These are phyloP conservation scores for Epichloe sylvatica DNA, from an alignment of 2,329 filamentous ascomycete genomes.

Conservation along the genomic window DNA sequence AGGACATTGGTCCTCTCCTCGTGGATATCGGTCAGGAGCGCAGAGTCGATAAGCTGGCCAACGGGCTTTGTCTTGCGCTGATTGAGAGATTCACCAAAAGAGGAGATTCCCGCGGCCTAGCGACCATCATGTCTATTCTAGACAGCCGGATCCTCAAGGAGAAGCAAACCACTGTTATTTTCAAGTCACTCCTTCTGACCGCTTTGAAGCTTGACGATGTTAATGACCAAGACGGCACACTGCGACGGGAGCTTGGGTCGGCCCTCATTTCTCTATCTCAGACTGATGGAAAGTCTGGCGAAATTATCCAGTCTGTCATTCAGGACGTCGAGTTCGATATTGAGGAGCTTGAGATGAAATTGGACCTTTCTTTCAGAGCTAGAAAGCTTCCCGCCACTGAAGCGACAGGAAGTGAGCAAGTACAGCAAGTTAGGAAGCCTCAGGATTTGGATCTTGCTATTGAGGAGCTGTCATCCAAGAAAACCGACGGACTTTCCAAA, in stretches of 20 bases:
- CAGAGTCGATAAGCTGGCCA: constrained; percentile 55
- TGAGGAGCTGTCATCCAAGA: constrained; percentile 23
- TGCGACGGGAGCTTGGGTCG: constrained; percentile 50
- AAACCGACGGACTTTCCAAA: constrained; percentile 25
- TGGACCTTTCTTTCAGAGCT: constrained; percentile 55
- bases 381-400: constrained; percentile 37
- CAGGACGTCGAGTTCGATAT: constrained; percentile 57
- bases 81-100: constrained; percentile 48
- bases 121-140: constrained; percentile 47
- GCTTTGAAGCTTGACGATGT: constrained; percentile 43
- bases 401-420: constrained; percentile 25
- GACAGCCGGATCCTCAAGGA: constrained; percentile 46
- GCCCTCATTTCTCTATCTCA: constrained; percentile 54
- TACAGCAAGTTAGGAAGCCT: constrained; percentile 13
- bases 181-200: constrained; percentile 50
- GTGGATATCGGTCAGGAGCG: constrained; percentile 49
- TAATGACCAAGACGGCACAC: constrained; percentile 38
- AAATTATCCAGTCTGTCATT: constrained; percentile 53
- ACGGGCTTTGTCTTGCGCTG: constrained; percentile 55
- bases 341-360: constrained; percentile 57
- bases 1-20: constrained; percentile 45
- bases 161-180: constrained; percentile 47
- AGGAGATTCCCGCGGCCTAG: constrained; percentile 41
- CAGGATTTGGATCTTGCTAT: constrained; percentile 27
- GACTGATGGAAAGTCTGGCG: constrained; percentile 40